Base-by-base conservation (phyloP, 441 rosid species). In the Jatropha multifida region DNA sequence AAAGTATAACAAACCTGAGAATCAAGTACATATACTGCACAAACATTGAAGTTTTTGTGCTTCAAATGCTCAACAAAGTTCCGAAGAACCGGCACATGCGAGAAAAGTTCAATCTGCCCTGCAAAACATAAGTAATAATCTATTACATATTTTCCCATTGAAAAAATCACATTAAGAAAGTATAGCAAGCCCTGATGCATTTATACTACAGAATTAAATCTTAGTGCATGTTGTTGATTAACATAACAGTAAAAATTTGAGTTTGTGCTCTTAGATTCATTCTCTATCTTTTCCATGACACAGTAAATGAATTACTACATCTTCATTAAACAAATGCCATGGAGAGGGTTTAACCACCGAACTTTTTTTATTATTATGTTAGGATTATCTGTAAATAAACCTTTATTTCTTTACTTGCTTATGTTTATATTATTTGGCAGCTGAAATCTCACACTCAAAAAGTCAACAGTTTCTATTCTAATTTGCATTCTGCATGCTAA, bases 71-170 rank as follows among this genome's bases (percentile, higher is more conserved):
- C 92, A 84, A 86, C 99, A 82, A 93, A 95, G 85, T 90, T 90
- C 79, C 85, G 82, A 78, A 93, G 95, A 76, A 95, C 91, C 32
- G 94, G 91, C n/a, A 93, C 92, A 83, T 95, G 99, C 14, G 99
- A 90, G 76, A 91, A 95, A 69, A 92, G 92, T 73, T 95, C 98
- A 83, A 95, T 89, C 81, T 95, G 97, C 73, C 99, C 99, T 93
- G 79, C 51, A 73, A 75, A 74, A 65, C 41, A 51, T 32, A 70
- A 44, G 13, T 51, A 15, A 56, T 58, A 55, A 63, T 32, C 23
- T 13, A 23, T 46, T 66, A 27, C 7, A 23, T 5, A n/a, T 68
- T 66, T 68, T 20, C 10, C 7, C 27, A 40, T 54, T 62, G 26
- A 67, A 32, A 18, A 55, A 40, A 20, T 56, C 11, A 46, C 32